A percentile compares a stretch with the other conserved stretches of the same genome.
phyloP scores from a whole-genome alignment of 768 basidiomycete species.

The Pisolithus sp. region DNA sequence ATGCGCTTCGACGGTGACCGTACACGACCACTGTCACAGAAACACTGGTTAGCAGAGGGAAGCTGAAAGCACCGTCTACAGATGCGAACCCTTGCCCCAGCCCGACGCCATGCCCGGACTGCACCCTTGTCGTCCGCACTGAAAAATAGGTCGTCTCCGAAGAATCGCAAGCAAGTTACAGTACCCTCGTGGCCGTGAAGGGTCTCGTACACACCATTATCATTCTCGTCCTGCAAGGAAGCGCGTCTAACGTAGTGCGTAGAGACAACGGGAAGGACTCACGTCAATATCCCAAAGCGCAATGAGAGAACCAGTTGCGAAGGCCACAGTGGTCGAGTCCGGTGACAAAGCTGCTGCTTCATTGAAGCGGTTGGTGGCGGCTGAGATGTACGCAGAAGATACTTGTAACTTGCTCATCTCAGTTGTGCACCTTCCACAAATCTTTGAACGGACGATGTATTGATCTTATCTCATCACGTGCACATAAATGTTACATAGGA shows the following conservation, averaged over 20 bases:
- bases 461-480: slow-evolving; percentile 2
- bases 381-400: slow-evolving; percentile 38
- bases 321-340: slow-evolving; percentile 39
- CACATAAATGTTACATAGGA: background rate
- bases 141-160: slow-evolving; percentile 44
- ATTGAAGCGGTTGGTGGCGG: slow-evolving; percentile 42
- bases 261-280: slow-evolving; percentile 12
- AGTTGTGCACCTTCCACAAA: no score
- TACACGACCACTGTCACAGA: slow-evolving; percentile 49
- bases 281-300: slow-evolving; percentile 57
- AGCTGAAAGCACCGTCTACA: background rate
- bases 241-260: slow-evolving; percentile 4
- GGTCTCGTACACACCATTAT: slow-evolving; percentile 57
- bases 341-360: slow-evolving; percentile 32
- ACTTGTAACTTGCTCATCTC: slow-evolving; percentile 9
- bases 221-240: slow-evolving; percentile 36
- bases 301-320: slow-evolving; percentile 49
- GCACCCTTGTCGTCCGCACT: slow-evolving; percentile 75
- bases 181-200: slow-evolving; percentile 68
- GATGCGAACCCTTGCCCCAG: slow-evolving; percentile 24
- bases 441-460: no score
- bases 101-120: slow-evolving; percentile 54
- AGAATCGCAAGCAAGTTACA: slow-evolving; percentile 74
- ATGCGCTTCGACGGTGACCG: slow-evolving; percentile 52
- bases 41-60: slow-evolving; percentile 12